Conservation (phyloP, 2,329 filamentous ascomycete species). For the Phialocephala subalpina region DNA sequence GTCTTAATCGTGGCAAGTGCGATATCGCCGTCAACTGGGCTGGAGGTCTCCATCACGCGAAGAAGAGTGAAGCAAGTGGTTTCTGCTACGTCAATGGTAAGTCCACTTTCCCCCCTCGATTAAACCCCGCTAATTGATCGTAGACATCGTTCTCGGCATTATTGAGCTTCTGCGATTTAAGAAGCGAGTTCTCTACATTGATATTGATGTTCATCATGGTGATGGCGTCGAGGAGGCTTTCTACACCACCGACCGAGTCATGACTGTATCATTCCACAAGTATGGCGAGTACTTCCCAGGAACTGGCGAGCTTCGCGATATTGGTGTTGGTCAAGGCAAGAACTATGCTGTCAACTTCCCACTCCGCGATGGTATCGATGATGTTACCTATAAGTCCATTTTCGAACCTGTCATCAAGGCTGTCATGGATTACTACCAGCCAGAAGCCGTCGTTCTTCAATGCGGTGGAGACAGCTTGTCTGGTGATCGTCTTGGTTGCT, state of each 20-base stretch:
- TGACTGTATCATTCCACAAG: conserved; percentile 95
- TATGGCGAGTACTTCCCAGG: conserved; percentile 97
- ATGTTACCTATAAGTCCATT: conserved; percentile 86
- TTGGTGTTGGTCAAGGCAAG: conserved; percentile 86
- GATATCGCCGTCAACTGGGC: conserved; percentile 99
- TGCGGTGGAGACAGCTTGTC: conserved; percentile 96
- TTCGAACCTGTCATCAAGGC: conserved; percentile 90
- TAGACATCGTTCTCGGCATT: conserved; percentile 95
- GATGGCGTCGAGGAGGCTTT: conserved; percentile 95
- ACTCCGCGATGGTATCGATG: conserved; percentile 89
- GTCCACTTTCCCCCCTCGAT: conserved; percentile 38
- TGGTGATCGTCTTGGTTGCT: conserved; percentile 92
- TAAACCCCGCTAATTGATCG: conserved; percentile 52
- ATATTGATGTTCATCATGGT: conserved; percentile 94
- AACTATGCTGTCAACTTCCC: conserved; percentile 93
- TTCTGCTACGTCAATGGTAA: conserved; percentile 98
- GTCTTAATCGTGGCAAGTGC: conserved; percentile 88
- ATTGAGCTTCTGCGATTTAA: conserved; percentile 90
- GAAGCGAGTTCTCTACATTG: conserved; percentile 96
- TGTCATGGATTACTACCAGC: conserved; percentile 87
- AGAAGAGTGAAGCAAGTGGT: conserved; percentile 94
- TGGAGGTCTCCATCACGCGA: conserved; percentile 94
- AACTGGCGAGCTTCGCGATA: conserved; percentile 86
- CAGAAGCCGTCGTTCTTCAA: conserved; percentile 92
- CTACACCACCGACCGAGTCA: conserved; percentile 90